Conservation (phyloP, 139 green algal genomes). For the Closterium sp. region DNA sequence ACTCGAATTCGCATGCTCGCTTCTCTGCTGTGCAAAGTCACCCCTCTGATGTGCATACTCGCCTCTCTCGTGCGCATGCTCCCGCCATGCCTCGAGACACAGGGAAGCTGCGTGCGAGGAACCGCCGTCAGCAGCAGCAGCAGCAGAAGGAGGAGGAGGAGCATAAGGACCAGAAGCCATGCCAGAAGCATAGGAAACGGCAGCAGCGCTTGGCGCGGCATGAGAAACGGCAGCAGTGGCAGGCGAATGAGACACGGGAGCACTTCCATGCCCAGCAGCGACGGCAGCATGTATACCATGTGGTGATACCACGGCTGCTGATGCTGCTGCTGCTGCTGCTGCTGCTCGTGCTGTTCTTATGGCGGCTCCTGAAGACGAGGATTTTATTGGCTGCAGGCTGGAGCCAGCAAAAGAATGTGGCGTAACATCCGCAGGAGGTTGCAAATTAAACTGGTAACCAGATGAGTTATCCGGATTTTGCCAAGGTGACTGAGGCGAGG, state of each 20-base stretch:
- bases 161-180: too few relatives aligned
- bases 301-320: too few relatives aligned
- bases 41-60: background rate
- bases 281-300: too few relatives aligned
- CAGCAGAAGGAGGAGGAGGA: background rate
- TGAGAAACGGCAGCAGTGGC: background rate
- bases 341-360: too few relatives aligned
- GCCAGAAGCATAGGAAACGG: too few relatives aligned
- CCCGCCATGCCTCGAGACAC: background rate
- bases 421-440: background rate
- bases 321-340: too few relatives aligned
- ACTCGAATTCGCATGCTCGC: background rate
- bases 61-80: background rate
- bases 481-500: background rate
- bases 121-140: background rate
- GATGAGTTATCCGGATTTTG: background rate
- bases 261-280: too few relatives aligned
- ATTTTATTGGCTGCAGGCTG: too few relatives aligned
- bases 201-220: too few relatives aligned
- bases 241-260: background rate
- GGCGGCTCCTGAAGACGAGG: too few relatives aligned
- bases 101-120: background rate
- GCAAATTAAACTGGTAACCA: background rate
- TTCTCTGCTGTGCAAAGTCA: background rate
- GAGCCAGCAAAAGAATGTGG: background rate